phyloP scores from a whole-genome alignment of 208 protist genomes.

The Trypanosomatidae sp. region DNA sequence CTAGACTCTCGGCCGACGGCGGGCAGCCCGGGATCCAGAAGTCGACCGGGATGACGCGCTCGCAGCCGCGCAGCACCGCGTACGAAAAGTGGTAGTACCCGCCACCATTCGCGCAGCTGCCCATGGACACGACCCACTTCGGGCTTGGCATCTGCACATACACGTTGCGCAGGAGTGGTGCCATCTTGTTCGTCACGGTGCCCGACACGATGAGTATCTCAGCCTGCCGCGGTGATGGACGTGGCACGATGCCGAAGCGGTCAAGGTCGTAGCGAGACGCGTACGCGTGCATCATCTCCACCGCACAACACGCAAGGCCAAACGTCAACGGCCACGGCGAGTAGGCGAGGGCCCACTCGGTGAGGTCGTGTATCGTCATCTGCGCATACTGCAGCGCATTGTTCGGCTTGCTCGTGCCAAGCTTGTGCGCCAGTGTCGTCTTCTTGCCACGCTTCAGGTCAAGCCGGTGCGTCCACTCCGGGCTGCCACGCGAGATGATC shows the following conservation, averaged over 20 bases:
- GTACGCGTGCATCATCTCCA: conserved; percentile 98
- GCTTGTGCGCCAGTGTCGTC: conserved; percentile 76
- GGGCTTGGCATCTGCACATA: conserved; percentile 97
- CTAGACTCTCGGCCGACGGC: conserved; percentile 90
- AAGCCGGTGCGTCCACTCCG: conserved; percentile 82
- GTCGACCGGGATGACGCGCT: conserved; percentile 97
- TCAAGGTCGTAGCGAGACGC: conserved; percentile 96
- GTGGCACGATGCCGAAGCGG: conserved; percentile 96
- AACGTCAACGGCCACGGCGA: conserved; percentile 98
- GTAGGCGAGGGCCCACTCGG: conserved; percentile 83
- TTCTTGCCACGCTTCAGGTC: conserved; percentile 87
- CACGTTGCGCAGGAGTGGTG: conserved; percentile 94
- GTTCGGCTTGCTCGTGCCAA: conserved; percentile 85
- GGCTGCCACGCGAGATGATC: conserved; percentile 86
- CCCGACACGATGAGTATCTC: conserved; percentile 98
- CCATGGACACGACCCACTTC: conserved; percentile 91
- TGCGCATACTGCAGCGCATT: conserved; percentile 87
- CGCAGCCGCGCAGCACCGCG: conserved; percentile 93
- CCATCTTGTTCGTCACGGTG: conserved; percentile 99
- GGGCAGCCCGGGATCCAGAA: conserved; percentile 98
- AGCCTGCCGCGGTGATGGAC: conserved; percentile 91
- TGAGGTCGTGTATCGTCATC: conserved; percentile 85
- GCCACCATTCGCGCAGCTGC: conserved; percentile 97
- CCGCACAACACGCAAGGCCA: conserved; percentile 95
- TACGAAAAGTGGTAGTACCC: conserved; percentile 99